Evolutionary conservation across 768 basidiomycete species (phyloP).

Genomic region (Phaffia australis): DNA sequence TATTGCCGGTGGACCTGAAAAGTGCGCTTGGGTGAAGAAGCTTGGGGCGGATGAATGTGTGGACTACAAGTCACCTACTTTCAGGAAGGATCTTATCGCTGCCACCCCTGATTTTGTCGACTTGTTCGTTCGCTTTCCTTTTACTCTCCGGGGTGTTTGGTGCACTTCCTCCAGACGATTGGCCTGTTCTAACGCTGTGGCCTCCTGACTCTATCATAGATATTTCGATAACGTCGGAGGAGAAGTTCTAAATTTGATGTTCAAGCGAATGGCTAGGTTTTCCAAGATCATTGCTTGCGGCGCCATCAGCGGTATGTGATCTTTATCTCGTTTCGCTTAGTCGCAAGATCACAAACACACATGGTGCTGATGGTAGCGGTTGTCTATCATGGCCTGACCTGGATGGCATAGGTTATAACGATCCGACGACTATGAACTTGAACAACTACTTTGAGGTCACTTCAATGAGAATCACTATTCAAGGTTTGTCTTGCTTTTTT

Average conservation of each 20-base stretch:
- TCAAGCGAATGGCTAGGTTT: conserved; percentile 27
- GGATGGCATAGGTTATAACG: background rate
- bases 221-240: conserved; percentile 29
- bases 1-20: conserved; percentile 12
- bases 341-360: background rate
- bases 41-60: conserved; percentile 37
- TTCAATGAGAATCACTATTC: conserved; percentile 29
- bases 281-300: conserved; percentile 28
- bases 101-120: conserved; percentile 27
- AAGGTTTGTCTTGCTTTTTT: conserved; percentile 24
- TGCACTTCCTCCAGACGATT: background rate
- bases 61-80: conserved; percentile 34
- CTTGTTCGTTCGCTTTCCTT: background rate
- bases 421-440: background rate
- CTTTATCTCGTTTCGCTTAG: background rate
- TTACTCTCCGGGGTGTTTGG: conserved; percentile 27
- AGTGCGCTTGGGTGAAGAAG: conserved; percentile 30
- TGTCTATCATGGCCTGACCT: too few relatives aligned
- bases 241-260: conserved; percentile 26
- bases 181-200: background rate
- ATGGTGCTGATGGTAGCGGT: too few relatives aligned
- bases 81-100: conserved; percentile 27
- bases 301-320: conserved; percentile 26
- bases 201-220: background rate
- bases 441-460: conserved; percentile 31